Conservation (phyloP, 352 stramenopile genomes). For the Globisporangium recalcitrans region DNA sequence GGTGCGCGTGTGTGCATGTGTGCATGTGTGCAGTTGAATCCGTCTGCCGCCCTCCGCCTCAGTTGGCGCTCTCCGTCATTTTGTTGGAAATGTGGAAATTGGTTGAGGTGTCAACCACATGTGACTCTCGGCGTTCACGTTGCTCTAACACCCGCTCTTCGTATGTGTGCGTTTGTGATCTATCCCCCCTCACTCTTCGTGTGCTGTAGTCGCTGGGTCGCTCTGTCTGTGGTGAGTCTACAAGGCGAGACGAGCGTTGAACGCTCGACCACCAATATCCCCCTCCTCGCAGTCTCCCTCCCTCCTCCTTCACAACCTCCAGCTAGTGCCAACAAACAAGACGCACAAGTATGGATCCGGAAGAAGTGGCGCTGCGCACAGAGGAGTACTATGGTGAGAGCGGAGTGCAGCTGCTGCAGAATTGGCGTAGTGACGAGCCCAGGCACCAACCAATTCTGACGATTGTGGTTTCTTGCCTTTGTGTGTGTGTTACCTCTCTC, state of each 20-base stretch:
- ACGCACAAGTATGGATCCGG: conserved; percentile 24
- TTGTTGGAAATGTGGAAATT: conserved; percentile 11
- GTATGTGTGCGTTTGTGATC: background rate
- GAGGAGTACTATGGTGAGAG: conserved; percentile 49
- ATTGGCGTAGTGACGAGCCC: background rate
- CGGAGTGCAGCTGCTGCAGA: background rate
- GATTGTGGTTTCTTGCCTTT: background rate
- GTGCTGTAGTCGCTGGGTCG: background rate
- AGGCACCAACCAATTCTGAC: background rate
- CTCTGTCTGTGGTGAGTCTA: background rate
- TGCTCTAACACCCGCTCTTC: background rate
- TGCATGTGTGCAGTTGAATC: background rate
- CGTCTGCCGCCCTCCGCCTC: background rate
- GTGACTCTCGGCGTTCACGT: background rate
- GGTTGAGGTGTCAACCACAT: background rate
- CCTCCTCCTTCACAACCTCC: background rate
- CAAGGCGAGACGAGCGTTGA: background rate
- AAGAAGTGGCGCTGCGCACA: conserved; percentile 37
- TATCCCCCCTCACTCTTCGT: background rate
- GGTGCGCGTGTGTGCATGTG: background rate
- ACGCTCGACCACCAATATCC: background rate
- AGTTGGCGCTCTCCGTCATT: background rate
- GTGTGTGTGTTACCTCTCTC: conserved; percentile 3
- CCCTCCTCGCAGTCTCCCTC: background rate
- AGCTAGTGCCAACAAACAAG: background rate